Base-by-base conservation (phyloP, 306 rosid genomes). In the Canavalia gladiata region DNA sequence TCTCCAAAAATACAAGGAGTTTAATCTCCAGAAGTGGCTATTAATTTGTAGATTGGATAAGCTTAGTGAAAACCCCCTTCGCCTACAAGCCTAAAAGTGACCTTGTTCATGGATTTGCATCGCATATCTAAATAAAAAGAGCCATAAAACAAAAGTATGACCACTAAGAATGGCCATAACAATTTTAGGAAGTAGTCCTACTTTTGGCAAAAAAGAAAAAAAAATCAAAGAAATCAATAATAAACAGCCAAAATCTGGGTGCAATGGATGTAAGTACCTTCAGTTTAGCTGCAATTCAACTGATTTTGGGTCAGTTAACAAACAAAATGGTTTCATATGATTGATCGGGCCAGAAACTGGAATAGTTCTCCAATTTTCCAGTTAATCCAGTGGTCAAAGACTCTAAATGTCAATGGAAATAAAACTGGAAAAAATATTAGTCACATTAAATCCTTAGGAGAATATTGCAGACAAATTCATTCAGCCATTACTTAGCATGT, bases 61-160 rank as follows among this genome's bases (percentile, higher is more conserved):
- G 73, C 25, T 63, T 64, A 42, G 64, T 37, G 8, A 37, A 35
- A 77, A 18, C 2, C 37, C 12, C 30, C 60, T 63, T 76, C 41
- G 46, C 28, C 63, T 41, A 18, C 25, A 34, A 63, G 72, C 28
- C 39, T 41, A 49, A 35, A 8, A 63, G 41, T 62, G 41, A 51
- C 81, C 67, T 39, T 47, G 31, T 39, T 52, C 45, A 65, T 28
- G 63, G 66, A 52, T 77, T 77, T 33, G 49, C n/a, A 57, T 67
- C 75, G 52, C 57, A 29, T 52, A 56, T 29, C 51, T 54, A 52
- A 39, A 37, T 49, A 67, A 41, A 66, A 37, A 37, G 33, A 42
- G 13, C 37, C 6, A 13, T 8, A 3, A 52, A 39, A 54, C 4
- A 78, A 52, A 51, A 77, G 39, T 45, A 75, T 45, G 62, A 50